Evolutionary conservation across 352 stramenopile species (phyloP).

Genomic region (Pythium aristosporum): DNA sequence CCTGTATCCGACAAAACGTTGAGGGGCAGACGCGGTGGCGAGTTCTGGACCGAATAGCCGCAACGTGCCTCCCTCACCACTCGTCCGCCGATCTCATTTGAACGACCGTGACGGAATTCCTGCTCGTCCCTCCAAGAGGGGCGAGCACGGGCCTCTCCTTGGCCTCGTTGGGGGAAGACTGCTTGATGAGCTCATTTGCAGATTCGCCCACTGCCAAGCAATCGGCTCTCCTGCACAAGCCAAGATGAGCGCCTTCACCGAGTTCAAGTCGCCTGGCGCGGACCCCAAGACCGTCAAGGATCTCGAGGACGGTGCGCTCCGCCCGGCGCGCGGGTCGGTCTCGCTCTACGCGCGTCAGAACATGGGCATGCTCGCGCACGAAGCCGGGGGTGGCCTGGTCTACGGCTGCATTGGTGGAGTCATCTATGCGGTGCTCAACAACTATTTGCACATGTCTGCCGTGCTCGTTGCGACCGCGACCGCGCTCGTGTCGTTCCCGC

Average conservation of each 20-base stretch:
- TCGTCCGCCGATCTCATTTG: background rate
- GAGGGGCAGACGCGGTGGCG: too few relatives aligned
- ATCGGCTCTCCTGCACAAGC: background rate
- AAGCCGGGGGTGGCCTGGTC: slow-evolving; percentile 27
- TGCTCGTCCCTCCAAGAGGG: background rate
- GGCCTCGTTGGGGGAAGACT: background rate
- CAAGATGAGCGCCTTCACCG: slow-evolving; percentile 15
- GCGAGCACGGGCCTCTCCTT: background rate
- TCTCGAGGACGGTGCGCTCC: slow-evolving; percentile 23
- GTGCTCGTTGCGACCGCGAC: slow-evolving; percentile 29
- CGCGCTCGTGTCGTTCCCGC: slow-evolving; percentile 32
- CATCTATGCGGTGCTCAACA: slow-evolving; percentile 40
- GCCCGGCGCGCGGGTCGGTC: slow-evolving; percentile 23
- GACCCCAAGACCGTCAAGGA: background rate
- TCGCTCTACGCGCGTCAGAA: slow-evolving; percentile 34
- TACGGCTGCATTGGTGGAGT: slow-evolving; percentile 28
- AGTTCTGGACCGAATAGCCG: too few relatives aligned
- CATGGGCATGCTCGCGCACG: slow-evolving; percentile 36
- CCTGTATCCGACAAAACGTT: too few relatives aligned
- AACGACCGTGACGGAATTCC: background rate
- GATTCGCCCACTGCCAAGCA: background rate
- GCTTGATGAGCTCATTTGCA: background rate
- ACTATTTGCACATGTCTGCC: slow-evolving; percentile 37
- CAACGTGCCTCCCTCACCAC: background rate
- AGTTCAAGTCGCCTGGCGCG: slow-evolving; percentile 13